Evolutionary conservation across 2,329 filamentous ascomycete species (phyloP).

Genomic region (Epichloe festucae): DNA sequence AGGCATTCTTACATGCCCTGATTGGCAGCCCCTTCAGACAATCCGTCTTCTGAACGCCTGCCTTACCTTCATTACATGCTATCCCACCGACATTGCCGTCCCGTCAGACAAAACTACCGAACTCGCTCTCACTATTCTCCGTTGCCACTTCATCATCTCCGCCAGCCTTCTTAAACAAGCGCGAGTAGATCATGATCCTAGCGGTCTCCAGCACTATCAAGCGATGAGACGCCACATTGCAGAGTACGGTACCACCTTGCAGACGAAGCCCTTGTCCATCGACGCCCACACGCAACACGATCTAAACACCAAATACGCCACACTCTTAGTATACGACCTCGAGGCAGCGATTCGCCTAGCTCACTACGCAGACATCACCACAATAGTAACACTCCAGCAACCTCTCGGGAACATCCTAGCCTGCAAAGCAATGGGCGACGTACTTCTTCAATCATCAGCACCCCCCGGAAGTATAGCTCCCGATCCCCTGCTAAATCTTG

Average conservation of each 20-base stretch:
- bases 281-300: slow-evolving; percentile 35
- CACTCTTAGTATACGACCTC: slow-evolving; percentile 64
- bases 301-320: slow-evolving; percentile 47
- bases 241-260: background rate
- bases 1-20: slow-evolving; percentile 45
- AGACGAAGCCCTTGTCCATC: slow-evolving; percentile 10
- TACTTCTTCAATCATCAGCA: slow-evolving; percentile 40
- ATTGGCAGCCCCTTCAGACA: slow-evolving; percentile 40
- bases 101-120: background rate
- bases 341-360: slow-evolving; percentile 58
- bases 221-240: slow-evolving; percentile 46
- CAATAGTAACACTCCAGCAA: slow-evolving; percentile 42
- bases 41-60: slow-evolving; percentile 44
- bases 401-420: slow-evolving; percentile 30
- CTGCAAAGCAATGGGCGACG: slow-evolving; percentile 54
- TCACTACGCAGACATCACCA: slow-evolving; percentile 51
- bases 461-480: slow-evolving; percentile 32
- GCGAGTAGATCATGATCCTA: slow-evolving; percentile 15
- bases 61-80: slow-evolving; percentile 36
- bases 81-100: slow-evolving; percentile 27
- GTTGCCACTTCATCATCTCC: slow-evolving; percentile 57
- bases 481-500: too few species aligned
- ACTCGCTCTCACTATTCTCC: slow-evolving; percentile 36
- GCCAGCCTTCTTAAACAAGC: slow-evolving; percentile 17
- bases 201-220: slow-evolving; percentile 49